A percentile compares a stretch with the other conserved stretches of the same genome.
phyloP scores from a whole-genome alignment of 257 asterid species.

The Ophiorrhiza pumila region DNA sequence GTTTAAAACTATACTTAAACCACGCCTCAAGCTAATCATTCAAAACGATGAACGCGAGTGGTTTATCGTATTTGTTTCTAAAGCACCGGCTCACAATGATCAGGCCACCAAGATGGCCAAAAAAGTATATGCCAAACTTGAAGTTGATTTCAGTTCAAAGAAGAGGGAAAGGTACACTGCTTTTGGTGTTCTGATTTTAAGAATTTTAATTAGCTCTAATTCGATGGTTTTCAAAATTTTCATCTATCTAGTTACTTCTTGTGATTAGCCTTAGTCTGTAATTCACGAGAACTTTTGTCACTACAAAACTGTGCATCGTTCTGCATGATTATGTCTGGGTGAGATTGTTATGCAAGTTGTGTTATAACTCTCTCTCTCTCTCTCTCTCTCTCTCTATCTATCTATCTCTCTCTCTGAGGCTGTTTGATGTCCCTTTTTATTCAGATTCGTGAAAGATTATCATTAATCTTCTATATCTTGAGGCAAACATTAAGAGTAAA shows the following conservation, averaged over 20 bases:
- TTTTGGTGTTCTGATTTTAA: constrained; percentile 9
- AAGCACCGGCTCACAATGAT: constrained; percentile 91
- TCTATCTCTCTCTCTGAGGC: neutral
- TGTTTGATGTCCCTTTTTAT: too few relatives aligned
- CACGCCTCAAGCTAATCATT: constrained; percentile 93
- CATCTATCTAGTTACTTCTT: neutral
- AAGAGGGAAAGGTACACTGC: constrained; percentile 83
- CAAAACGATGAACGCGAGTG: constrained; percentile 98
- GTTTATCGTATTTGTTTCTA: constrained; percentile 91
- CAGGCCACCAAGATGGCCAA: constrained; percentile 98
- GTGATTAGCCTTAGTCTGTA: neutral
- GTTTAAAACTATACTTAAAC: constrained; percentile 93
- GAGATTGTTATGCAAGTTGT: constrained; percentile 1
- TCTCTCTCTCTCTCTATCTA: too few relatives aligned
- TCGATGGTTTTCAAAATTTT: neutral
- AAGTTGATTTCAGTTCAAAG: constrained; percentile 96
- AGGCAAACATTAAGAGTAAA: neutral
- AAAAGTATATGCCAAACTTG: constrained; percentile 86
- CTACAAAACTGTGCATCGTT: neutral
- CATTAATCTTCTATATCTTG: neutral
- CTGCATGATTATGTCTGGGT: neutral
- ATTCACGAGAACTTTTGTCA: neutral
- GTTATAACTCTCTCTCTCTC: neutral
- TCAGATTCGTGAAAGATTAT: neutral
- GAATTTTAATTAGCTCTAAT: neutral